Base-by-base conservation (phyloP, 1,284 basidiomycete species). In the Phellopilus nigrolimitatus region DNA sequence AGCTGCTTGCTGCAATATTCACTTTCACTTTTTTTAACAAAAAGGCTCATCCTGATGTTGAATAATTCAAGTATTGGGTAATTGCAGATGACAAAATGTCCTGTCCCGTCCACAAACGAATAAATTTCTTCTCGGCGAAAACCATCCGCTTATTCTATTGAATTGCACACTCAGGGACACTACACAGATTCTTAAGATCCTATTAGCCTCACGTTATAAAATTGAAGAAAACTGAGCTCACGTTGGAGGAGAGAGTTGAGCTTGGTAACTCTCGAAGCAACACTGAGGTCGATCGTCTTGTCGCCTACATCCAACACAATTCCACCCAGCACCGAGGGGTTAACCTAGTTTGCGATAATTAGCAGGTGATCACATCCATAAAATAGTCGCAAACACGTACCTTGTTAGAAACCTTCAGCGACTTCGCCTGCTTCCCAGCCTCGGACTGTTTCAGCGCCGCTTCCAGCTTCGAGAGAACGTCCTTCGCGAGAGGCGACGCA, bases 241-340 rank as follows among this genome's bases (percentile, higher is more conserved):
- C 91, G 82, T 65, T 87, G 78, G 49, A 98, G 78, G 63, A 91
- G 79, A 60, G 80, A 80, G 79, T 97, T 98, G 68, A 97, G 82
- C 74, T 94, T 94, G 70, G 87, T 95, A 64, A 99, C 92, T 55
- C 91, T 88, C 56, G 88, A 91, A 48, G 86, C 84, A 49, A 97
- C 95, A 62, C 90, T 93, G 58, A 98, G 79, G 73, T 99, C 97
- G 62, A 97, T 89, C 51, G 91, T 94, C 78, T 95, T 95, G 77
- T 98, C 95, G 60, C 93, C 97, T 68, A 99, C 95, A 74, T 99
- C 95, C 51, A 99, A 88, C 53, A 97, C 77, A 56, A 98, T 73
- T 51, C 95, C 95, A 55, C 93, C 94, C 54, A 97, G 72, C 55
- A 95, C 75, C 13, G 81, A 74, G 42, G 91, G 83, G 75, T 95